phyloP scores from a whole-genome alignment of 345 rosid genomes.

The Citrus sinensis region DNA sequence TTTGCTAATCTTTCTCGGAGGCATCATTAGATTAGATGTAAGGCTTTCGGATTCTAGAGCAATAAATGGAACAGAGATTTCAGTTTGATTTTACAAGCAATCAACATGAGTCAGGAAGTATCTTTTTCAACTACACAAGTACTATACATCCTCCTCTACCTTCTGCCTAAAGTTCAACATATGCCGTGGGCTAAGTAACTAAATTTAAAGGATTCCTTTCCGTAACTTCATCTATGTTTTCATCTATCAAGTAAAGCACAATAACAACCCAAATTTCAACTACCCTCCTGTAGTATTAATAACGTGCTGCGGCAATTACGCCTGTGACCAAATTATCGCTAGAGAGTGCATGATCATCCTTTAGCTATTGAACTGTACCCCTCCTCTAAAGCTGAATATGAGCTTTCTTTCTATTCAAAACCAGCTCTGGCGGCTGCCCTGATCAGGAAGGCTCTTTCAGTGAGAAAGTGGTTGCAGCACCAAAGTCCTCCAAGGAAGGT shows the following conservation, averaged over 20 bases:
- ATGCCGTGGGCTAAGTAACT: neutral
- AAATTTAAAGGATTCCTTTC: neutral
- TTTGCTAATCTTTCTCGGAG: neutral
- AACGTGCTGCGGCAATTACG: conserved; percentile 11
- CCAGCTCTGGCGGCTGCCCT: too few relatives aligned
- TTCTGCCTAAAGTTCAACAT: neutral
- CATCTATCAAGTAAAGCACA: neutral
- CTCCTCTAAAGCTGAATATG: too few relatives aligned
- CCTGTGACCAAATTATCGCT: conserved; percentile 16
- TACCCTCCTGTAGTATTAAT: conserved; percentile 17
- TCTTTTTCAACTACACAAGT: neutral
- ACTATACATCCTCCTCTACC: neutral
- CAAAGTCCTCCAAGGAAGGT: neutral
- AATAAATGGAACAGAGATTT: neutral
- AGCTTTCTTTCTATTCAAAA: too few relatives aligned
- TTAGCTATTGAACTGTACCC: too few relatives aligned
- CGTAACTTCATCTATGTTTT: conserved; percentile 2
- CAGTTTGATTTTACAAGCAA: neutral
- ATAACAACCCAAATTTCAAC: conserved; percentile 5
- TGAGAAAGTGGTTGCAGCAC: conserved; percentile 21
- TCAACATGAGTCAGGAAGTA: neutral
- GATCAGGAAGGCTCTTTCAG: too few relatives aligned
- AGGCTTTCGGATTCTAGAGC: neutral
- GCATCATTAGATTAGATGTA: neutral
- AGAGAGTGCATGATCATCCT: neutral